Evolutionary conservation across 208 protist species (phyloP).

Genomic region (Trypanosoma conorhini): DNA sequence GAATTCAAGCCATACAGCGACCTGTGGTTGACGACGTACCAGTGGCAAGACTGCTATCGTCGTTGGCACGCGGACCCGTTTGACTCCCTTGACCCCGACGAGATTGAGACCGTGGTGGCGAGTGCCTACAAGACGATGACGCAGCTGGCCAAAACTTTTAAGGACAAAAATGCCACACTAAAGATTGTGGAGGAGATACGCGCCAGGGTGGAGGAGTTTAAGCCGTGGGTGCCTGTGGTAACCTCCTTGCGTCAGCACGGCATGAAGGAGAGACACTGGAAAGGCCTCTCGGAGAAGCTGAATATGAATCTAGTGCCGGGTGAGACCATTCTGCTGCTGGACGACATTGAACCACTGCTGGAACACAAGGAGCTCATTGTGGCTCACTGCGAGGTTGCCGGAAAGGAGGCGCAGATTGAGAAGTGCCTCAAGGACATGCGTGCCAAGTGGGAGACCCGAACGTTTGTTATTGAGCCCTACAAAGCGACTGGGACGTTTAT

Average conservation of each 20-base stretch:
- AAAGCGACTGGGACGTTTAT: constrained; percentile 95
- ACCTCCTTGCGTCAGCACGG: constrained; percentile 95
- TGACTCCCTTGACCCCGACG: constrained; percentile 91
- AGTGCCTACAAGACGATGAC: constrained; percentile 91
- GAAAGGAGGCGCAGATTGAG: constrained; percentile 97
- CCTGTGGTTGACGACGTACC: constrained; percentile 95
- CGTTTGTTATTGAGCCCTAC: constrained; percentile 93
- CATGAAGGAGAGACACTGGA: constrained; percentile 97
- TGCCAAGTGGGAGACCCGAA: constrained; percentile 91
- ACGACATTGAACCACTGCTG: constrained; percentile 86
- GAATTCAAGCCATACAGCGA: constrained; percentile 97
- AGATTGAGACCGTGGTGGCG: constrained; percentile 90
- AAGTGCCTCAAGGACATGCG: constrained; percentile 96
- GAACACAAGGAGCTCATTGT: constrained; percentile 88
- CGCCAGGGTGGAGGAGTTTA: constrained; percentile 93
- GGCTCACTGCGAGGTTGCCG: constrained; percentile 95
- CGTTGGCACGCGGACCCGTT: constrained; percentile 95
- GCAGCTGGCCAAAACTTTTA: constrained; percentile 91
- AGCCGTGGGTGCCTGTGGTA: constrained; percentile 95
- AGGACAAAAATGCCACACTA: constrained; percentile 89
- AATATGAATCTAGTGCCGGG: constrained; percentile 85
- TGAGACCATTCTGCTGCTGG: constrained; percentile 84
- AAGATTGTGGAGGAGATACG: constrained; percentile 91
- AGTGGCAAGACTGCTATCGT: constrained; percentile 94
- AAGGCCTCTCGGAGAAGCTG: constrained; percentile 88